Base-by-base conservation (phyloP, 2,329 filamentous ascomycete species). In the Plectosphaerella plurivora region DNA sequence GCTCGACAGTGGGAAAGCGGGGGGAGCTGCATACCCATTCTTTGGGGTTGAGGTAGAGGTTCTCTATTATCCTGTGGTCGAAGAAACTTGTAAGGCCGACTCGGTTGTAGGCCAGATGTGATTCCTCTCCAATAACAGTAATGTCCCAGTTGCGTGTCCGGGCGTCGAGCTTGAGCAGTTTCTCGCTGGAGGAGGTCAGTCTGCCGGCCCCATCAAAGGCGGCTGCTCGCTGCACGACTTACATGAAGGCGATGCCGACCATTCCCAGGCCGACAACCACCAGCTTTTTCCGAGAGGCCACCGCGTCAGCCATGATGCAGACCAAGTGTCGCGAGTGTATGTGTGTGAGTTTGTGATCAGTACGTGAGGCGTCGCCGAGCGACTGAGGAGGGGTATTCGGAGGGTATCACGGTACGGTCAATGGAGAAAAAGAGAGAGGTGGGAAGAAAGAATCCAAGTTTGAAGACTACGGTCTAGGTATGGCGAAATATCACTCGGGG, bases 181-280 rank as follows among this genome's bases (percentile, higher is more conserved):
- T 96, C 70, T 96, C 91, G 61, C 91, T 95, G 60, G 15, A 18
- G 8, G 49, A 39, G 37, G 18, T 45, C 15, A 45, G 35, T 37
- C 11, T 44, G 50, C 8, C 4, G 35, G 4, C 20, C 33, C 18
- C 11, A 9, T 9, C 12, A 1, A 47, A 22, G 20, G 16, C 18
- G 8, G 3, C 15, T 41, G 10, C 16, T 41, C 15, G 10, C 9
- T 25, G 33, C 14, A 10, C 76, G 11, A 33, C 87, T 77, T 72
- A 93, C 88, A 95, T 90, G 67, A 95, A 93, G 42, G 88, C 86
- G 60, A 94, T 87, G 39, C 88, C 90, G 45, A 96, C 91, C 92
- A 97, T 97, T 3, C 91, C 91, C 70, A 96, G 71, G 10, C 91
- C 91, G 39, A 96, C 89, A 37, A 96, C 84, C 2, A 95, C 90